These are phyloP conservation scores for Cadophora malorum DNA, from an alignment of 2,329 filamentous ascomycete species.

Conservation along the genomic window DNA sequence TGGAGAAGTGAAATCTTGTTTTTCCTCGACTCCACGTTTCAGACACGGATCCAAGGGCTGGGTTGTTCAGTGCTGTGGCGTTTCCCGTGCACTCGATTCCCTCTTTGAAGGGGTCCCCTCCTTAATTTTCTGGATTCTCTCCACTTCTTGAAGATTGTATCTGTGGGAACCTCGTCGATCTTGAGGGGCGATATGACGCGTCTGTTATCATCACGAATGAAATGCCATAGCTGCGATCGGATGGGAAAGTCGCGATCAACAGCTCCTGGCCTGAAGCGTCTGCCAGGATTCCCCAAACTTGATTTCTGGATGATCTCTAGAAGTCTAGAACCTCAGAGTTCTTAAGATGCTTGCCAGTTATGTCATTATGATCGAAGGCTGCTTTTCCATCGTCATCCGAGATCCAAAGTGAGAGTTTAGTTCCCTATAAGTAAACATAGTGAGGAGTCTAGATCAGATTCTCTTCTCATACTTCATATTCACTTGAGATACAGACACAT, in stretches of 20 bases:
- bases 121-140: neutral
- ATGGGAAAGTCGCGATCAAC: slow-evolving; percentile 1
- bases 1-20: neutral
- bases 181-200: slow-evolving; percentile 1
- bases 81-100: neutral
- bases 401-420: neutral
- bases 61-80: neutral
- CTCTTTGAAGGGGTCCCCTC: neutral
- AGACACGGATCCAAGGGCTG: neutral
- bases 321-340: neutral
- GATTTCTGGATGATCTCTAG: neutral
- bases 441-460: neutral
- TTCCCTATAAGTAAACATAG: neutral
- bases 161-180: neutral
- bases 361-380: slow-evolving; percentile 16
- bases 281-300: slow-evolving; percentile 14
- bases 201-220: neutral
- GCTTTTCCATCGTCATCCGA: neutral
- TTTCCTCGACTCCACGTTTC: neutral
- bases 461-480: slow-evolving; percentile 1
- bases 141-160: neutral
- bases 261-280: neutral
- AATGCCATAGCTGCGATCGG: neutral
- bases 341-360: slow-evolving; percentile 8
- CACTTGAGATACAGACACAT: neutral